Conservation (phyloP, 1,284 basidiomycete species). For the Cutaneotrichosporon mucoides region DNA sequence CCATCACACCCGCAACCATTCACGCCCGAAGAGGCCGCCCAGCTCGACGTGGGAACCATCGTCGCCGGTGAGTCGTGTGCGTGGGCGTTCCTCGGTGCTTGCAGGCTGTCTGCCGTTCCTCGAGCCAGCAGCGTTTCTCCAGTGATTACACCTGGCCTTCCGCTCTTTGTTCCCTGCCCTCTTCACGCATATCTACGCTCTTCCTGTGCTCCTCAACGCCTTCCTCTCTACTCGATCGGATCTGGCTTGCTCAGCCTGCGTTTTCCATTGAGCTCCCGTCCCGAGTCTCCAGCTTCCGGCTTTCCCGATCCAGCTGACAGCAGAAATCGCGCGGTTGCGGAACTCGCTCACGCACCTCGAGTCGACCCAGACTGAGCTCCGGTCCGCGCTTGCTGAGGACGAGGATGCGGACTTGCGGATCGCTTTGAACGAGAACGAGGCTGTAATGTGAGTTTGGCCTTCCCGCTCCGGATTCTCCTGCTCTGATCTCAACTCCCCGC, state of each 20-base stretch:
- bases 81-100: too few species aligned
- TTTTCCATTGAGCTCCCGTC: not conserved
- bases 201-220: too few species aligned
- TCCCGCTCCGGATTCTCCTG: too few species aligned
- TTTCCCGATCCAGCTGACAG: constrained; percentile 3
- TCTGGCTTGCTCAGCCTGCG: too few species aligned
- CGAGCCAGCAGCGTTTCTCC: not conserved
- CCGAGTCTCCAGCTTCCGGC: not conserved
- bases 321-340: constrained; percentile 70
- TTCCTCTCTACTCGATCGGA: not conserved
- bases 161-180: too few species aligned
- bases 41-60: constrained; percentile 63
- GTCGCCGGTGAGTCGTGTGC: constrained; percentile 58
- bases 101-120: too few species aligned
- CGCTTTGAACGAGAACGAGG: constrained; percentile 57
- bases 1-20: constrained; percentile 70
- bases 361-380: constrained; percentile 61
- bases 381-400: constrained; percentile 49
- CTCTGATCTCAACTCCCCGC: too few species aligned
- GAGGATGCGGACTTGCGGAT: constrained; percentile 51
- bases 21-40: constrained; percentile 62
- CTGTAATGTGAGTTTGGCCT: constrained; percentile 52
- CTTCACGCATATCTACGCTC: too few species aligned
- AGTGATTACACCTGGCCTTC: constrained; percentile 53
- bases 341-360: constrained; percentile 65